Evolutionary conservation across 768 basidiomycete species (phyloP).

Genomic region (Sporobolomyces roseus): DNA sequence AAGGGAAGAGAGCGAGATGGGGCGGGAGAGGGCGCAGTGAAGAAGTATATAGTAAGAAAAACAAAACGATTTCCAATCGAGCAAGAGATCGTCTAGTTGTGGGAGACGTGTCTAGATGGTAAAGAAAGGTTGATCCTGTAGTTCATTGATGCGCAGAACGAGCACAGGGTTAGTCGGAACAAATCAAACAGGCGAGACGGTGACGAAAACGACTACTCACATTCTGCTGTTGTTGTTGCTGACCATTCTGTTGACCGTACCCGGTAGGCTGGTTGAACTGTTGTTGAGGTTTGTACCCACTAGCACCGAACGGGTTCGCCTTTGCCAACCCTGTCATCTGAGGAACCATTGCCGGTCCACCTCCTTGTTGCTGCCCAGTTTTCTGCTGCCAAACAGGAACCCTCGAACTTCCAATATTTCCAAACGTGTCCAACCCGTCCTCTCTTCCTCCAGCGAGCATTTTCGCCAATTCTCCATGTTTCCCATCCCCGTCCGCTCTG

Average conservation of each 20-base stretch:
- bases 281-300: constrained; percentile 22
- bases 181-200: background rate
- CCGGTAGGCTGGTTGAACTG: constrained; percentile 39
- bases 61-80: too few relatives aligned
- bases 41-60: too few relatives aligned
- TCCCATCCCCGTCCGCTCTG: constrained; percentile 57
- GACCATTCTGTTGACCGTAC: constrained; percentile 15
- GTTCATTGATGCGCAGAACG: background rate
- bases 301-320: constrained; percentile 35
- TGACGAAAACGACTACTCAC: constrained; percentile 8
- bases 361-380: constrained; percentile 25
- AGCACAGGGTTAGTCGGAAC: background rate
- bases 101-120: constrained; percentile 5
- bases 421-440: constrained; percentile 87
- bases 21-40: too few relatives aligned
- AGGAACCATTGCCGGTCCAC: constrained; percentile 10
- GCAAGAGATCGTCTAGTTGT: too few relatives aligned
- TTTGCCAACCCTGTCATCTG: constrained; percentile 30
- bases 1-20: too few relatives aligned
- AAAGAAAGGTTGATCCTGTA: constrained; percentile 33
- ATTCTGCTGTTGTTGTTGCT: constrained; percentile 28
- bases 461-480: constrained; percentile 67
- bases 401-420: constrained; percentile 68
- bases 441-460: constrained; percentile 76
- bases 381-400: constrained; percentile 39